Evolutionary conservation across 805 yeast genomes (phyloP), one percentile per base, ranked within the genome.

Genomic region (Yueomyces sp.): DNA sequence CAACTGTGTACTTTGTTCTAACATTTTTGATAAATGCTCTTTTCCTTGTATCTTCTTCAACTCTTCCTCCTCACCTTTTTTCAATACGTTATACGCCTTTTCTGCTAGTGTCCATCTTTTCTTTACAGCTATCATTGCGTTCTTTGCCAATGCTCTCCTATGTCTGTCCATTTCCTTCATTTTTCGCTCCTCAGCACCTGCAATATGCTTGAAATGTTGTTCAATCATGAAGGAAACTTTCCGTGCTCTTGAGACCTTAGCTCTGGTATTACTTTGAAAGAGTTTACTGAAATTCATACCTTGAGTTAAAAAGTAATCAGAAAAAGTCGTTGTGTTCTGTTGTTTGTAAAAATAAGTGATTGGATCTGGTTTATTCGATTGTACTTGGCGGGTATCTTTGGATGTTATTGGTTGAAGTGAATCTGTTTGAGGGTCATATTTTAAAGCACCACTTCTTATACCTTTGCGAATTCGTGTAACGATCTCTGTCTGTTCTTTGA

Each of bases 51-150:
- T 74, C 43, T 84, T 76, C 56, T 86, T 81, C 52, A 81, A 72
- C 50, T 84, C 88, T 52, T 85, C 95, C 47, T 74, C 81, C 51
- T 83, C 85, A 47, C 81, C 77, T 40, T 80, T 79, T 56, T 84
- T 92, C 47, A 84, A 67, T 12, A 79, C 82, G 41, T 69, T 71
- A 56, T 74, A 81, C 1, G 85, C 94, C 58, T 84, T 86, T 48
- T 81, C 85, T 2, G 96, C 98, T 41, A 87, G 70, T 27, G 72
- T 66, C 99, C 99, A 92, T 55, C 92, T 79, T 59, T 80, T 86
- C 62, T 81, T 81, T 8, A 92, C 96, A 39, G 87, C 86, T 52
- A 76, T 80, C 1, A 84, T 82, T 0, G 94, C 83, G 41, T 79
- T 72, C 52, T 85, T 76, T n/a, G 96, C 94, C 33, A 90, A 60